Conservation (phyloP, 2,329 filamentous ascomycete genomes). For the Aspergillus chevalieri region DNA sequence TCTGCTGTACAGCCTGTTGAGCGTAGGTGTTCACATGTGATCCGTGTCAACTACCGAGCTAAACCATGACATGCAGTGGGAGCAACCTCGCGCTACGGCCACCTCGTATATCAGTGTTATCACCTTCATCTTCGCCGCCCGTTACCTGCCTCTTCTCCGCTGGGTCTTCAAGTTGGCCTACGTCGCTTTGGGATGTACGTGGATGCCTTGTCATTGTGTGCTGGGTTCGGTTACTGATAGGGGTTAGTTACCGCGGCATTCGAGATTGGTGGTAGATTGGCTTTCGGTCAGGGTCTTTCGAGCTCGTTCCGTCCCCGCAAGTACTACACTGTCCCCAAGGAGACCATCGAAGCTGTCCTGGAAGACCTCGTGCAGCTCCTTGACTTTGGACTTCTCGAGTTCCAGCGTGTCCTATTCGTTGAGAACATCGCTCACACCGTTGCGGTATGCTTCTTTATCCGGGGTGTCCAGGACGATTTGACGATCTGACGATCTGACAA, state of each 20-base stretch:
- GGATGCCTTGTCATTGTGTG: conserved; percentile 15
- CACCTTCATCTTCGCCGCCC: conserved; percentile 55
- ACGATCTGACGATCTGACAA: neutral
- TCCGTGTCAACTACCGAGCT: neutral
- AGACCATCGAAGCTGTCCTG: conserved; percentile 55
- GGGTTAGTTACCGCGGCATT: conserved; percentile 48
- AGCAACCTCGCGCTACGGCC: conserved; percentile 59
- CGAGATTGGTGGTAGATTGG: conserved; percentile 51
- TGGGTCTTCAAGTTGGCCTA: conserved; percentile 57
- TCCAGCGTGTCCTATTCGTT: conserved; percentile 60
- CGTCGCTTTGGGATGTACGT: conserved; percentile 53
- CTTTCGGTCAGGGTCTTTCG: conserved; percentile 54
- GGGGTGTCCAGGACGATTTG: neutral
- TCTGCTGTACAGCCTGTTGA: conserved; percentile 60
- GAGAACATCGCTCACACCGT: conserved; percentile 59
- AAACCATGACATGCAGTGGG: conserved; percentile 44
- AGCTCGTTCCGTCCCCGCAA: conserved; percentile 57
- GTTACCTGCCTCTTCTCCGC: conserved; percentile 57
- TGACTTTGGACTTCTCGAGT: conserved; percentile 64
- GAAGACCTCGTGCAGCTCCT: conserved; percentile 59
- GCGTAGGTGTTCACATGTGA: conserved; percentile 38
- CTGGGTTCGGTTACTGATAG: conserved; percentile 6
- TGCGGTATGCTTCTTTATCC: conserved; percentile 41
- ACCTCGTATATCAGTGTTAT: conserved; percentile 54
- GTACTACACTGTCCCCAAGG: conserved; percentile 62